Base-by-base conservation (phyloP, 164 flowering plant species). In the Pachysandra terminalis region DNA sequence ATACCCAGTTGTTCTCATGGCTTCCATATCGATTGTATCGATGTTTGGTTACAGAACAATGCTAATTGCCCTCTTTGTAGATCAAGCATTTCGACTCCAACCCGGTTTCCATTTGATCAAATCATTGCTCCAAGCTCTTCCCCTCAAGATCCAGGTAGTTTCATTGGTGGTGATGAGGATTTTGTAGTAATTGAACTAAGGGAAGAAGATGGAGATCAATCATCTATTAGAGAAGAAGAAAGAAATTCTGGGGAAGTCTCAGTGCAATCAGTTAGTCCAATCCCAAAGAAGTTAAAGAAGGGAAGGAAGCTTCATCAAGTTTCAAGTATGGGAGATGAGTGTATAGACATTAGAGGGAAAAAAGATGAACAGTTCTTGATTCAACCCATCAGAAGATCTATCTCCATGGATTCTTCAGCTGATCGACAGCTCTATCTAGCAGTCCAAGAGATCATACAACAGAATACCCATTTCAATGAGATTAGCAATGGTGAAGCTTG, bases 51-150 rank as follows among this genome's bases (percentile, higher is more conserved):
- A 22, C 98, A 91, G 63, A 87, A 61, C 81, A 89, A 87, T 65
- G 85, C 87, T 1, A 91, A 89, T 62, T 95, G 98, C 78, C 98
- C 98, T 15, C 90, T 95, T 52, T 95, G 98, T 71, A 75, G 98
- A 78, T 82, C 86, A 26, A 53, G 82, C 74, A 77, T 95, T 72
- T 91, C 93, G 4, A 41, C 69, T 19, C 57, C 72, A 17, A 53
- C 73, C 25, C 62, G 66, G 25, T 59, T 75, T 4, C 75, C 81
- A 5, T 14, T 48, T n/a, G 71, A 80, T 59, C 86, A 55, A 7
- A 70, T 80, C 45, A 61, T 71, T 26, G 81, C 79, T 24, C 85
- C 82, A 0, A 72, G 73, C 64, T 71, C 84, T 27, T 65, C 85
- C n/a, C 73, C 81, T 3, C 79, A 73, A 56, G 74, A 81, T 69